Base-by-base conservation (phyloP, 495 filamentous ascomycete genomes). In the Penicillium roqueforti region DNA sequence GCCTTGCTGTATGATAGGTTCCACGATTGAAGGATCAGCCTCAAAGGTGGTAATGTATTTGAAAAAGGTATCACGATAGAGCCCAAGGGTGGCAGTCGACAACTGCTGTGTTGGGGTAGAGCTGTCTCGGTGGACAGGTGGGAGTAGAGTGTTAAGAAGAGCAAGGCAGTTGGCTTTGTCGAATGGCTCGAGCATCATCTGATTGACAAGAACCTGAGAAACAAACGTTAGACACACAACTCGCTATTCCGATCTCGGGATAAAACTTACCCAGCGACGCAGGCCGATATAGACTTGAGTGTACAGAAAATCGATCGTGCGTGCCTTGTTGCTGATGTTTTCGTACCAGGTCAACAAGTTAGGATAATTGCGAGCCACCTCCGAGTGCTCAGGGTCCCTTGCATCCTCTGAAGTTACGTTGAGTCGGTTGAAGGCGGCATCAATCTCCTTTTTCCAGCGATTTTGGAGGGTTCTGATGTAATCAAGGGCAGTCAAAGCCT, bases 111-210 rank as follows among this genome's bases (percentile, higher is more conserved):
- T 82, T 0, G 83, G 80, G 23, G 68, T 66, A 5, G 67, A 57
- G 18, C 77, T 77, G 2, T 74, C 70, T 6, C 71, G 64, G 45
- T 71, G 76, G 28, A 75, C 65, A 19, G 78, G 83, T 18, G 86
- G 86, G 57, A 87, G 85, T n/a, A 90, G 75, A 22, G 86, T 88
- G 70, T 90, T 90, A 36, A 90, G 80, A 79, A 89, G 84, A 47
- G 84, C 87, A 49, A 87, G 77, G 66, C 85, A 85, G 59, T 87
- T 88, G 61, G 77, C 77, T 60, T 85, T 85, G 68, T 82, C 82
- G 69, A 83, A 83, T 0, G 83, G 83, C 46, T 77, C 71, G 18
- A 86, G 69, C 25, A 83, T 78, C 63, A 90, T 78, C 58, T 89
- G 87, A 53, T 89, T 86, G 60, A 89, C 79, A 40, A 90, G 65